Evolutionary conservation across 768 basidiomycete genomes (phyloP), one percentile per base, ranked within the genome.

Genomic region (Leucosporidium yakuticum): DNA sequence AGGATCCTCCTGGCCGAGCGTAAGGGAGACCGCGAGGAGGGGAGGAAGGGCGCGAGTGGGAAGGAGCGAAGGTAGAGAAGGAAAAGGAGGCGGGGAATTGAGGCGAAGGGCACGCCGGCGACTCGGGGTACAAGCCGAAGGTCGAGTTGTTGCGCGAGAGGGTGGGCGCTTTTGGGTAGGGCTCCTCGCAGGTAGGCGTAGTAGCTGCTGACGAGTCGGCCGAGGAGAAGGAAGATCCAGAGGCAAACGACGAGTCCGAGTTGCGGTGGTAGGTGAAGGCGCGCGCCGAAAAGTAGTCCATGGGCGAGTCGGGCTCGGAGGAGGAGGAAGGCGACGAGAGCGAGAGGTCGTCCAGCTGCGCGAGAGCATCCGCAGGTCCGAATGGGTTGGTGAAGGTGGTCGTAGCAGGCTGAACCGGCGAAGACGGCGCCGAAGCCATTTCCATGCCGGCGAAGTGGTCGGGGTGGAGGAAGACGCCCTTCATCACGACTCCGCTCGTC

Each of bases 141-240:
- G 53, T 17, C 15, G 53, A 54, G 53, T 25, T 53, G n/a, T 34
- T 39, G 69, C 62, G 67, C 20, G 66, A 61, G 60, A 67, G 67
- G 21, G 66, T 58, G 15, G 69, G 60, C 19, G 65, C 21, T n/a
- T 58, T 47, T 54, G 53, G 31, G 54, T 48, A 31, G 44, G 23
- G 2, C 29, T 53, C 61, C 14, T 34, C 65, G 58, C 62, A 60
- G 3, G 69, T 70, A 6, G 69, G 69, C 4, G 65, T 70, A 4
- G 65, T 64, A 9, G 51, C 65, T 4, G 65, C 47, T 32, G 65
- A 61, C 11, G 60, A 67, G 27, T 50, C 48, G 39, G 60, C 1
- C 23, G 60, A 39, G 2, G 69, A 66, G 51, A 34, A 58, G 36
- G 53, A 27, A 14, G 53, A 54, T 25, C 29, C 17, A 6, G 19